A percentile compares a stretch with the other conserved stretches of the same genome.
Conservation (phyloP, 768 basidiomycete genomes). For the Pleurotus djamor region DNA sequence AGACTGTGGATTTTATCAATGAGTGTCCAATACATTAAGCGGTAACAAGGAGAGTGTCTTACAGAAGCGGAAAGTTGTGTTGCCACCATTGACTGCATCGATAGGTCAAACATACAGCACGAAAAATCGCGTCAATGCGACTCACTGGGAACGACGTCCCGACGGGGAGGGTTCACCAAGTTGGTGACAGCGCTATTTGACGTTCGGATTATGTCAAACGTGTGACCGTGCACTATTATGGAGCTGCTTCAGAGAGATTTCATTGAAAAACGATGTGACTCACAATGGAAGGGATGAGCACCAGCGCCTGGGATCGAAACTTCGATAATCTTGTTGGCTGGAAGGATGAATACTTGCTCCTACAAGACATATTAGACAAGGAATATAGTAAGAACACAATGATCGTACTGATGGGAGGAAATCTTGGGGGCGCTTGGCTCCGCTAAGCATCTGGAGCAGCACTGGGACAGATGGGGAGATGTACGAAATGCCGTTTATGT, state of each 20-base stretch:
- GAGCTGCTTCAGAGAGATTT: not conserved
- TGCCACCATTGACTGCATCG: constrained; percentile 27
- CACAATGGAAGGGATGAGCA: constrained; percentile 29
- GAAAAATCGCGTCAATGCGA: no score
- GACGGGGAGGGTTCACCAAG: constrained; percentile 25
- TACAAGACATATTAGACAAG: not conserved
- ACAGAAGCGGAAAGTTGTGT: not conserved
- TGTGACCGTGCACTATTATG: constrained; percentile 24
- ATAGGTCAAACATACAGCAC: no score
- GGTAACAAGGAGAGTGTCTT: not conserved
- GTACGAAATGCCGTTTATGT: constrained; percentile 30
- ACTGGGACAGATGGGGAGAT: constrained; percentile 41
- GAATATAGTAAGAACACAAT: not conserved
- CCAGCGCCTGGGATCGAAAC: constrained; percentile 44
- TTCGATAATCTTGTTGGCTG: constrained; percentile 43
- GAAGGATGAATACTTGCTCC: constrained; percentile 26
- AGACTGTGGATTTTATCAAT: constrained; percentile 9
- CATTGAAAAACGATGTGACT: not conserved
- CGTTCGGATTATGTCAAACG: constrained; percentile 24
- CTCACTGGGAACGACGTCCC: constrained; percentile 22
- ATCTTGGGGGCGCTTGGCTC: constrained; percentile 40
- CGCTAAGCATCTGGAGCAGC: constrained; percentile 52
- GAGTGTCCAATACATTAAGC: not conserved
- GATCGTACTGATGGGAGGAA: constrained; percentile 35
- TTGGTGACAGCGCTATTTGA: constrained; percentile 20